Evolutionary conservation across 148 eudicot genomes (phyloP).

Genomic region (Chenopodium suecicum): DNA sequence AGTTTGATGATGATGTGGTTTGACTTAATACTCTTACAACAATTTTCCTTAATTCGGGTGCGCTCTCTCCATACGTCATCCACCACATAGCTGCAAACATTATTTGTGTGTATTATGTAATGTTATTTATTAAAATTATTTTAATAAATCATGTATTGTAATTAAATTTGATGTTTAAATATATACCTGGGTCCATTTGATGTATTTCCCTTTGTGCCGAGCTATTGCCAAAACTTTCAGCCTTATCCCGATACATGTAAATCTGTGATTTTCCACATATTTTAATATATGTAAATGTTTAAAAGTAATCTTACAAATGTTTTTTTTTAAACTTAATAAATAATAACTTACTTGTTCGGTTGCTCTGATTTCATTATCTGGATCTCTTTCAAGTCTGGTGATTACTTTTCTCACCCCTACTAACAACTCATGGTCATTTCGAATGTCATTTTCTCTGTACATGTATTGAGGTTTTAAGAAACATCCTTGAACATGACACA

Average conservation of each 20-base stretch:
- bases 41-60: not conserved
- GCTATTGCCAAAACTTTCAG: not conserved
- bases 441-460: not conserved
- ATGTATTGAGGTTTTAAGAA: constrained; percentile 8
- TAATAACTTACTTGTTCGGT: not conserved
- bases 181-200: not conserved
- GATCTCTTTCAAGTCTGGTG: not conserved
- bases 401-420: not conserved
- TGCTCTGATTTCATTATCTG: not conserved
- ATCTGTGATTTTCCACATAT: not conserved
- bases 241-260: not conserved
- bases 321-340: too few species aligned
- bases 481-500: too few species aligned
- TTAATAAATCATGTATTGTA: too few species aligned
- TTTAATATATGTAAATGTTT: too few species aligned
- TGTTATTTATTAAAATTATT: too few species aligned
- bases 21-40: constrained; percentile 13
- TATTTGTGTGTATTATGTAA: too few species aligned
- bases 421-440: not conserved
- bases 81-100: constrained; percentile 12
- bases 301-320: too few species aligned
- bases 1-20: constrained; percentile 13
- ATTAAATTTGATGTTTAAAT: too few species aligned
- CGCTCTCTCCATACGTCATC: not conserved
- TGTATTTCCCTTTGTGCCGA: not conserved